These are phyloP conservation scores for Microcera coccophila DNA, from an alignment of 2,329 filamentous ascomycete genomes.

Conservation along the genomic window DNA sequence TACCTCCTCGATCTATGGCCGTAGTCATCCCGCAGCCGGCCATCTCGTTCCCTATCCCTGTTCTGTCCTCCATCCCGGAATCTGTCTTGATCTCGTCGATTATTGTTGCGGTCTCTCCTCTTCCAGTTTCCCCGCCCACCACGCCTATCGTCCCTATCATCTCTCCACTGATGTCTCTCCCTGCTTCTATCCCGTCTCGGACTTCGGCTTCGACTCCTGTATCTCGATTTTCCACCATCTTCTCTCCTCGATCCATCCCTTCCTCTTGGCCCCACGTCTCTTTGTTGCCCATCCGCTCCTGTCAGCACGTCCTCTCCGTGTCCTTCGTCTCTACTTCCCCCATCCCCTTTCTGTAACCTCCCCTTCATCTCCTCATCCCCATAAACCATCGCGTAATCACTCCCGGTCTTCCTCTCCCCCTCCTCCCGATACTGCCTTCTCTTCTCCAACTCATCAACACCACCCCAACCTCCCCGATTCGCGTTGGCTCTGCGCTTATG, in stretches of 20 bases:
- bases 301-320: conserved; percentile 50
- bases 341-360: conserved; percentile 43
- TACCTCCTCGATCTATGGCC: background rate
- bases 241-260: conserved; percentile 20
- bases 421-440: conserved; percentile 82
- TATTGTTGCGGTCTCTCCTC: background rate
- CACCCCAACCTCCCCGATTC: conserved; percentile 77
- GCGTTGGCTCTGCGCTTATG: conserved; percentile 63
- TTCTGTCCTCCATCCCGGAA: background rate
- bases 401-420: conserved; percentile 41
- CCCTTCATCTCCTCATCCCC: conserved; percentile 65
- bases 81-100: background rate
- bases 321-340: conserved; percentile 66
- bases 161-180: conserved; percentile 22
- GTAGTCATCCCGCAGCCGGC: background rate
- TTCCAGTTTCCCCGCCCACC: conserved; percentile 23
- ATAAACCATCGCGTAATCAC: conserved; percentile 76
- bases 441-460: conserved; percentile 82
- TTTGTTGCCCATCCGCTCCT: conserved; percentile 20
- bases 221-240: conserved; percentile 25
- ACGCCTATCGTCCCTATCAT: conserved; percentile 26
- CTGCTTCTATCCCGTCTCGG: conserved; percentile 14
- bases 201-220: conserved; percentile 27
- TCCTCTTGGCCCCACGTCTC: conserved; percentile 5
- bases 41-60: background rate